Base-by-base conservation (phyloP, 257 asterid species). In the Rhazya stricta region DNA sequence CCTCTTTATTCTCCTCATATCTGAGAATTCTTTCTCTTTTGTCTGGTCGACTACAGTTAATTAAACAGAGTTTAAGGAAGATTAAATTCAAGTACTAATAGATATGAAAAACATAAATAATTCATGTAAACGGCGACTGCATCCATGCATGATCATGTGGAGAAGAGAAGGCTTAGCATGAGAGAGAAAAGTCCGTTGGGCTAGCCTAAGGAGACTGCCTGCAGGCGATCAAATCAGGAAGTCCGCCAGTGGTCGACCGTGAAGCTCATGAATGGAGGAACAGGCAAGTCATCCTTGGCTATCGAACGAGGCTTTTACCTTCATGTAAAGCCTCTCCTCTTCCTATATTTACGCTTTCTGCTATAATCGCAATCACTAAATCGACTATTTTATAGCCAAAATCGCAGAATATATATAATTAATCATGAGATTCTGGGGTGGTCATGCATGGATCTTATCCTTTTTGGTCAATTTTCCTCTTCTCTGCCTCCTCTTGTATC, bases 231-330 rank as follows among this genome's bases (percentile, higher is more conserved):
- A n/a, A n/a, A n/a, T 68, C 69, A 45, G n/a, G 34, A 41, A 10
- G 23, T 25, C 36, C 50, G 32, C 3, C 8, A 4, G 7, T 67
- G n/a, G 29, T 63, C 18, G 27, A 15, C 32, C 16, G 10, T 7
- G 9, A 21, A 9, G 53, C 48, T 45, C 9, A 11, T 37, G 75
- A 54, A 48, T 51, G 58, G 66, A 29, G 77, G 36, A 71, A 45
- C 74, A 75, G 83, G 83, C 83, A 89, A 89, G 91, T 87, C 91
- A 89, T 89, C 91, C 90, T 87, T 85, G 94, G 94, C 91, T 89
- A 85, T 85, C 91, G 75, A 85, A 89, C 83, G 29, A 70, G 79
- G 48, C 83, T 70, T 87, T 85, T 76, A 53, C 83, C 83, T 73
- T 76, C 88, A 83, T 83, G 78, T 56, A 63, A 80, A 82, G 75